These are phyloP conservation scores for Saccharomyces hybrid DNA, from an alignment of 1,139 yeast species.

Conservation along the genomic window DNA sequence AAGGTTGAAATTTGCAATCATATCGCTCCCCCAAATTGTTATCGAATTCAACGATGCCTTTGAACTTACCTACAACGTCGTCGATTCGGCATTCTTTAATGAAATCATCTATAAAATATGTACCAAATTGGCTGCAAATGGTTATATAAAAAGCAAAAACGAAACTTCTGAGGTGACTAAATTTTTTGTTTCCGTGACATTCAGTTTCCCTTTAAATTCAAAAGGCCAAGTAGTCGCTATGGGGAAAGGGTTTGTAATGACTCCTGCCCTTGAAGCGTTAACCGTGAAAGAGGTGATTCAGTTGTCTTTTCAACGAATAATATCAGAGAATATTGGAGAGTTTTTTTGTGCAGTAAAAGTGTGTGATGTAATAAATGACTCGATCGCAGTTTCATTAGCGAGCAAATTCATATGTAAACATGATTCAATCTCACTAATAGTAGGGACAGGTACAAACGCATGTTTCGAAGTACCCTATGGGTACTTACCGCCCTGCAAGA, in stretches of 20 bases:
- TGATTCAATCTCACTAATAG: conserved; percentile 26
- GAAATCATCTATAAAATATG: conserved; percentile 16
- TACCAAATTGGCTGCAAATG: background rate
- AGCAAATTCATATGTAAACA: conserved; percentile 12
- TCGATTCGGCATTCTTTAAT: conserved; percentile 26
- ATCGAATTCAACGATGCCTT: conserved; percentile 12
- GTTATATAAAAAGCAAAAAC: background rate
- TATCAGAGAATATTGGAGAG: background rate
- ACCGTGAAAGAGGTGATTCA: conserved; percentile 19
- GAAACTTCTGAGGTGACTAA: background rate
- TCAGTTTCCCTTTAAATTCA: conserved; percentile 33
- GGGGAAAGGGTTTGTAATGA: conserved; percentile 34
- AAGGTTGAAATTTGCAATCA: conserved; percentile 20
- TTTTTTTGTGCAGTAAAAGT: conserved; percentile 11
- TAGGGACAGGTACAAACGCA: conserved; percentile 35
- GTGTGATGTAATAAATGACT: conserved; percentile 30
- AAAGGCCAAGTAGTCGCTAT: conserved; percentile 26
- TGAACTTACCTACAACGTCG: conserved; percentile 15
- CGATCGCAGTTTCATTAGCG: conserved; percentile 31
- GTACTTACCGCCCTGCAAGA: conserved; percentile 14
- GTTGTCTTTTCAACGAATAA: conserved; percentile 12
- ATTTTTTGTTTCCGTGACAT: conserved; percentile 27
- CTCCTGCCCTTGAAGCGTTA: conserved; percentile 14
- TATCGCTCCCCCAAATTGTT: conserved; percentile 12
- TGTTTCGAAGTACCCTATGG: conserved; percentile 26